Percentiles rank a stretch among this genome's conserved stretches.
Conservation (phyloP, 2,329 filamentous ascomycete species). For the Alternaria burnsii region DNA sequence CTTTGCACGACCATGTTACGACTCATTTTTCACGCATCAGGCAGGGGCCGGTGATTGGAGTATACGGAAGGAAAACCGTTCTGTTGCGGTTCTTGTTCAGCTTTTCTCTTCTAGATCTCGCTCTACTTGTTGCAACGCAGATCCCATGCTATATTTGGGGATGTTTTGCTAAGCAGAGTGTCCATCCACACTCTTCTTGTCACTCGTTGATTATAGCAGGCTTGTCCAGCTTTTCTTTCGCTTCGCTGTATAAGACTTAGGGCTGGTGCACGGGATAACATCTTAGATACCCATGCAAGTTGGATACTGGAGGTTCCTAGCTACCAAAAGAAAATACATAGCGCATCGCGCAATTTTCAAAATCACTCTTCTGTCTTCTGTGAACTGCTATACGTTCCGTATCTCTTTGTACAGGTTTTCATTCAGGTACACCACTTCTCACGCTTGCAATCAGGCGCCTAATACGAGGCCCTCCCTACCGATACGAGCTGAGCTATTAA, state of each 20-base stretch:
- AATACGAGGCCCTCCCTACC: not conserved
- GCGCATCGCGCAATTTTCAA: conserved; percentile 10
- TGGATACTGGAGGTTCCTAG: conserved; percentile 23
- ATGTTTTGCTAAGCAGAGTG: conserved; percentile 13
- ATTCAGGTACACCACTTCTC: not conserved
- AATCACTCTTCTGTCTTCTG: not conserved
- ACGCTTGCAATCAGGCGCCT: not conserved
- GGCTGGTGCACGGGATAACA: conserved; percentile 24
- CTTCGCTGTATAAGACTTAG: conserved; percentile 41
- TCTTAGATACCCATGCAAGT: conserved; percentile 27
- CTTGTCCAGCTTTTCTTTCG: conserved; percentile 12
- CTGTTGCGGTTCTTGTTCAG: conserved; percentile 18
- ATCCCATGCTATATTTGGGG: conserved; percentile 36
- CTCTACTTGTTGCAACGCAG: conserved; percentile 10
- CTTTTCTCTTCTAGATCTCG: conserved; percentile 20
- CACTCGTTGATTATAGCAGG: conserved; percentile 31
- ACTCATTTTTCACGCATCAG: conserved; percentile 37
- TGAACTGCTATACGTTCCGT: not conserved
- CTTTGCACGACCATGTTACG: conserved; percentile 51
- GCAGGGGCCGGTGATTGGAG: conserved; percentile 30
- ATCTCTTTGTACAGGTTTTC: not conserved
- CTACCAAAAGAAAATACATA: conserved; percentile 21
- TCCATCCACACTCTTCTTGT: conserved; percentile 34
- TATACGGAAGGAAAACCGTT: conserved; percentile 25
- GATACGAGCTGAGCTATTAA: conserved; percentile 1